Evolutionary conservation across 768 basidiomycete genomes (phyloP), one percentile per base, ranked within the genome.

Genomic region (Podaxis sp.): DNA sequence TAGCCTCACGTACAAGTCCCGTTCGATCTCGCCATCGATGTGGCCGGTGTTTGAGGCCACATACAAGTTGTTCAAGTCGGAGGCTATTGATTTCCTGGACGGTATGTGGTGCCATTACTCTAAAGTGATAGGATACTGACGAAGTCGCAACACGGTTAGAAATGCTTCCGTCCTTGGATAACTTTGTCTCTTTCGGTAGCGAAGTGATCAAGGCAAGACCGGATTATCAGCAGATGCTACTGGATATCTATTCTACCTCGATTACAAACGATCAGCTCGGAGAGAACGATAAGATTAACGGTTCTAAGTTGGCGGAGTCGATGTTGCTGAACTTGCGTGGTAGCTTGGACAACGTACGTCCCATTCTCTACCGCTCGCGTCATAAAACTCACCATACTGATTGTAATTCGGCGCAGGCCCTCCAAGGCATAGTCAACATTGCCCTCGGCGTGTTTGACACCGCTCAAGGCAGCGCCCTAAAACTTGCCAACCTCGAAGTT

Each of bases 11-110:
- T 96, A 92, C 82, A 92, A 87, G 73, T 81, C 89, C 61, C 85
- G 86, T 65, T 73, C 81, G 59, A 88, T 96, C 69, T 85, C 90
- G 42, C 87, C 90, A 0, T 84, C 80, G 67, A 89, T 96, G 89
- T 96, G 94, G 95, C 87, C 85, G 9, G 81, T 96, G 39, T 92
- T 93, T 65, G 92, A 95, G 75, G 74, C 87, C 66, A 95, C 90
- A 0, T 94, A 93, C 75, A 81, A 82, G 54, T 76, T 92, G 19
- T 93, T 96, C 86, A 93, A 93, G 74, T 79, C 82, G 15, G 90
- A 92, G 36, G 93, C 92, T 15, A 77, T 90, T 42, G 93, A 95
- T 75, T 96, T 93, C 80, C 80, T 96, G 59, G 92, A 95, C 67
- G 93, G 93, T 89, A 57, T 59, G 81, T 38, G 61, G 38, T 42